Conservation (phyloP, 176 grass and related monocot species). For the Oryza glaberrima region DNA sequence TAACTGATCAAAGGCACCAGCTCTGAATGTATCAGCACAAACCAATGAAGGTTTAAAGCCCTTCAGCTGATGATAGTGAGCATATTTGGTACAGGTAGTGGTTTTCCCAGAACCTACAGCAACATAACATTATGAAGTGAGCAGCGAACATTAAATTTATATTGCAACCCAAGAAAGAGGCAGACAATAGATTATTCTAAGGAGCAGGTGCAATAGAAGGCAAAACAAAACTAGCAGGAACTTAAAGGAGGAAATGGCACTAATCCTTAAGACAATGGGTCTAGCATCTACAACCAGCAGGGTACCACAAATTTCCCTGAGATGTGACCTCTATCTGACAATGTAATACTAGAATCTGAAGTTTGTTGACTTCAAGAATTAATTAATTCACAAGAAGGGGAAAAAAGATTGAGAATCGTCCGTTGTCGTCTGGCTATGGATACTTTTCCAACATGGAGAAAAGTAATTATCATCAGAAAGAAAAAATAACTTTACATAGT, state of each 20-base stretch:
- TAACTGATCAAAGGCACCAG: constrained; percentile 85
- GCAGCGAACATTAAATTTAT: neutral
- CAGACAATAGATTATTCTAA: neutral
- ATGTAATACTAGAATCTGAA: neutral
- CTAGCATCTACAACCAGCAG: neutral
- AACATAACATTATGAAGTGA: constrained; percentile 7
- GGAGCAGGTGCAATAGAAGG: neutral
- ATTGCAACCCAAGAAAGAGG: neutral
- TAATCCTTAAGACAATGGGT: neutral
- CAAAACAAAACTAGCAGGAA: neutral
- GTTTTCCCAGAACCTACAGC: constrained; percentile 82
- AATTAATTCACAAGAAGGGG: neutral
- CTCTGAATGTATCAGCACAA: constrained; percentile 90
- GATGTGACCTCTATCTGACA: neutral
- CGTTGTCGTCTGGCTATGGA: neutral
- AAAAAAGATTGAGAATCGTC: neutral
- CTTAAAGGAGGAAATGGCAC: neutral
- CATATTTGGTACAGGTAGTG: constrained; percentile 78
- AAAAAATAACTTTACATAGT: neutral
- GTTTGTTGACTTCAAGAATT: neutral
- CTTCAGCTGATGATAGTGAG: constrained; percentile 76
- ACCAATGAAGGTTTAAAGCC: constrained; percentile 75
- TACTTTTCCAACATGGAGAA: neutral
- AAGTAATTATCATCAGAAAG: neutral
- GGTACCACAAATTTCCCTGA: neutral